Evolutionary conservation across 495 filamentous ascomycete species (phyloP).

Genomic region (Podospora didyma): DNA sequence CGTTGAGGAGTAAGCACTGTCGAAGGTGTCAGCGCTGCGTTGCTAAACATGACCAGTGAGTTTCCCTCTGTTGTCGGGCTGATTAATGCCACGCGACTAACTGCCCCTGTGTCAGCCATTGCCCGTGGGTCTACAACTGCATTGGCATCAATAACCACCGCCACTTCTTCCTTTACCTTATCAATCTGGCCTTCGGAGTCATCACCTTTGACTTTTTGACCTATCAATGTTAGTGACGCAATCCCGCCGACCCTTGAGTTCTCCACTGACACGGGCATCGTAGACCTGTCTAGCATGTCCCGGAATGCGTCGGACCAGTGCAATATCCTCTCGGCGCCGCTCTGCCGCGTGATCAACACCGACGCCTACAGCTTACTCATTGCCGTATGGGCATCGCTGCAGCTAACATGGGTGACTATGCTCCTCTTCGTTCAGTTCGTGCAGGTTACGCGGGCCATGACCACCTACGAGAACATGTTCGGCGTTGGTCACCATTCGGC

Average conservation of each 20-base stretch:
- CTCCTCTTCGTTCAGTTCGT: slow-evolving; percentile 87
- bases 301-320: slow-evolving; percentile 49
- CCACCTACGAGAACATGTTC: slow-evolving; percentile 92
- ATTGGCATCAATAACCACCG: slow-evolving; percentile 91
- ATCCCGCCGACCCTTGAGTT: background rate
- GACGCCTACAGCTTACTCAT: slow-evolving; percentile 83
- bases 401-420: slow-evolving; percentile 94
- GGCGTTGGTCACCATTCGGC: slow-evolving; percentile 56
- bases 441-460: slow-evolving; percentile 86
- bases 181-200: slow-evolving; percentile 72
- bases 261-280: background rate
- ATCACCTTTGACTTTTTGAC: slow-evolving; percentile 51
- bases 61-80: background rate
- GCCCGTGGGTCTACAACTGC: slow-evolving; percentile 97
- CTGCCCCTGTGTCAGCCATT: slow-evolving; percentile 63
- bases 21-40: slow-evolving; percentile 85
- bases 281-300: slow-evolving; percentile 33
- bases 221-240: slow-evolving; percentile 34
- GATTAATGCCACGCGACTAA: slow-evolving; percentile 34
- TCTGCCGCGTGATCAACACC: slow-evolving; percentile 70
- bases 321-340: slow-evolving; percentile 64
- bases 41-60: slow-evolving; percentile 95
- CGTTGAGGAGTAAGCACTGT: slow-evolving; percentile 93
- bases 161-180: slow-evolving; percentile 88
- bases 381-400: slow-evolving; percentile 70